Conservation (phyloP, 2,329 filamentous ascomycete genomes). For the Arthroderma sp. region DNA sequence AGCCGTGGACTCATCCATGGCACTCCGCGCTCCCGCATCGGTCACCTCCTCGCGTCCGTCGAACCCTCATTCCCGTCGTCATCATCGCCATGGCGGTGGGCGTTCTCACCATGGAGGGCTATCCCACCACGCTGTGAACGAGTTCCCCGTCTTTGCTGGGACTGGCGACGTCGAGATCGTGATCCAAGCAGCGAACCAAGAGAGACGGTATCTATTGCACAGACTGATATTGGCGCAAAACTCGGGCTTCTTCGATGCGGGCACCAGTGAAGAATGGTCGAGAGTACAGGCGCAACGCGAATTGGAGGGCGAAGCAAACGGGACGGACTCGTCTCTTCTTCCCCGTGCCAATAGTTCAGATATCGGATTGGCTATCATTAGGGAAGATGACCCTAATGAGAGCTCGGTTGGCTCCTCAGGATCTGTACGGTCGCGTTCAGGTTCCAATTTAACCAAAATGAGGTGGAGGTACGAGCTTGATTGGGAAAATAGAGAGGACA, state of each 20-base stretch:
- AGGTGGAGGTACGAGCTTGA: constrained; percentile 86
- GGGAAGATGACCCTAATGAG: constrained; percentile 14
- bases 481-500: constrained; percentile 50
- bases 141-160: constrained; percentile 82
- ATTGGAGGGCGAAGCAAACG: constrained; percentile 10
- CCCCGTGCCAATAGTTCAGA: constrained; percentile 31
- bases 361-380: constrained; percentile 22
- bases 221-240: constrained; percentile 76
- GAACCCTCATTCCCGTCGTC: constrained; percentile 36
- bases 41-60: constrained; percentile 40
- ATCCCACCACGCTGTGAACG: constrained; percentile 62
- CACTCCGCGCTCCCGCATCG: constrained; percentile 49
- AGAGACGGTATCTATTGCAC: constrained; percentile 79
- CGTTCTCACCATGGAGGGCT: constrained; percentile 66
- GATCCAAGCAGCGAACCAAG: constrained; percentile 53
- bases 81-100: constrained; percentile 52
- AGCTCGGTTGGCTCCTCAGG: constrained; percentile 6
- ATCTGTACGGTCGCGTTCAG: constrained; percentile 25
- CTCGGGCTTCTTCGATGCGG: constrained; percentile 86
- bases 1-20: constrained; percentile 39
- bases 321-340: constrained; percentile 6
- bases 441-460: constrained; percentile 37
- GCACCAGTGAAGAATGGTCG: constrained; percentile 68
- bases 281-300: constrained; percentile 19
- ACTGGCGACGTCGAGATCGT: constrained; percentile 89